Conservation (phyloP, 192 early-diverging fungal genomes). For the Chytriomyces sp. region DNA sequence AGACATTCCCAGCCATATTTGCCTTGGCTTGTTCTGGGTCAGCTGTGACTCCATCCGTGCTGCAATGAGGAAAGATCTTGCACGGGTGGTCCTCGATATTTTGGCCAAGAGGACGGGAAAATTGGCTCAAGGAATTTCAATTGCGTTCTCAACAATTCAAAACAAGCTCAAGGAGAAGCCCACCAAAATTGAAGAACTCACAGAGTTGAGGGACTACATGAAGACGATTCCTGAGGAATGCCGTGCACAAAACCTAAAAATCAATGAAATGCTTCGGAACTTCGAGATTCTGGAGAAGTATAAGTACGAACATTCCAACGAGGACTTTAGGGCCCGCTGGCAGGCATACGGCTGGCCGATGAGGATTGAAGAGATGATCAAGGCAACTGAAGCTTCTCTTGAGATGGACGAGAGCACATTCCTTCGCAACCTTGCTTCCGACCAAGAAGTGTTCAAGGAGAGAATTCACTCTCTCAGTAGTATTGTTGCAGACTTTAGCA, state of each 20-base stretch:
- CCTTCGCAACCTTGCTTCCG: slow-evolving; percentile 51
- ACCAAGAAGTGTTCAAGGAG: slow-evolving; percentile 70
- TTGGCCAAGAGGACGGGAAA: slow-evolving; percentile 42
- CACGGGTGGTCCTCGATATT: slow-evolving; percentile 57
- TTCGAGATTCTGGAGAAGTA: slow-evolving; percentile 63
- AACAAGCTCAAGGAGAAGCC: slow-evolving; percentile 53
- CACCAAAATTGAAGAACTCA: slow-evolving; percentile 63
- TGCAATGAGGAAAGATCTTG: slow-evolving; percentile 58
- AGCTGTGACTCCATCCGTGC: slow-evolving; percentile 56
- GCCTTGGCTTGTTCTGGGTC: slow-evolving; percentile 59
- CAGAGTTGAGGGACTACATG: slow-evolving; percentile 61
- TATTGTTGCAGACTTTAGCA: slow-evolving; percentile 58
- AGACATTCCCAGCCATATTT: slow-evolving; percentile 61
- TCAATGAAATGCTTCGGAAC: slow-evolving; percentile 57
- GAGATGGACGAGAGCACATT: slow-evolving; percentile 58
- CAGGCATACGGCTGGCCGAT: slow-evolving; percentile 56
- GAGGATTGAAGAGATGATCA: slow-evolving; percentile 56
- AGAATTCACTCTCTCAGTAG: slow-evolving; percentile 47
- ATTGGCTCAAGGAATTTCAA: slow-evolving; percentile 47
- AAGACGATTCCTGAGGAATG: slow-evolving; percentile 56
- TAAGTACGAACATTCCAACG: slow-evolving; percentile 58
- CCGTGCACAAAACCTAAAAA: slow-evolving; percentile 38
- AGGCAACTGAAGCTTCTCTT: slow-evolving; percentile 45
- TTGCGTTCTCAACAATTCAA: slow-evolving; percentile 52
- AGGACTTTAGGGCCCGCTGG: slow-evolving; percentile 61